These are phyloP conservation scores for Zygosaccharomyces sapae DNA, from an alignment of 1,139 yeast genomes.

Conservation along the genomic window DNA sequence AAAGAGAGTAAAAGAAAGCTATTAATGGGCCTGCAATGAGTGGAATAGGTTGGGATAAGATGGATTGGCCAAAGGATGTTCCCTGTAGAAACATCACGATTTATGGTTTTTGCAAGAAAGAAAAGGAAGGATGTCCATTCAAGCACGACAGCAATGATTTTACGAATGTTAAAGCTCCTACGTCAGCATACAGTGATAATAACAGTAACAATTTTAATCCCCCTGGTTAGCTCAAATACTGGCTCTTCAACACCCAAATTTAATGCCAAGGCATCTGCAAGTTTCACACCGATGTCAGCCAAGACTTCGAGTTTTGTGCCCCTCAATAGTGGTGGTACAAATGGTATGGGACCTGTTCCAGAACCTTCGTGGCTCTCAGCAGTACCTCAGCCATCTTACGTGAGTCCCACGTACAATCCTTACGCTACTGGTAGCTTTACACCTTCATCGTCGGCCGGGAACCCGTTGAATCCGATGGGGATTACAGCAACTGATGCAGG, in stretches of 20 bases:
- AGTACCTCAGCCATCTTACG: slow-evolving; percentile 17
- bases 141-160: slow-evolving; percentile 45
- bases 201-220: slow-evolving; percentile 15
- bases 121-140: slow-evolving; percentile 84
- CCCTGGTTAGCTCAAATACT: background rate
- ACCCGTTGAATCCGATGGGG: slow-evolving; percentile 12
- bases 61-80: slow-evolving; percentile 66
- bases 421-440: slow-evolving; percentile 35
- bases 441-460: slow-evolving; percentile 28
- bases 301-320: slow-evolving; percentile 9
- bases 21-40: slow-evolving; percentile 1
- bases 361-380: slow-evolving; percentile 10
- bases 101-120: slow-evolving; percentile 86
- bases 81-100: slow-evolving; percentile 82
- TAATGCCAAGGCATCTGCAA: slow-evolving; percentile 36
- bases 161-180: slow-evolving; percentile 7
- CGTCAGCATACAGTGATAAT: background rate
- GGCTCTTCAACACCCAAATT: slow-evolving; percentile 23
- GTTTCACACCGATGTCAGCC: slow-evolving; percentile 31
- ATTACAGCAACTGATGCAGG: slow-evolving; percentile 3
- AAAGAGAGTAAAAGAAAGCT: background rate
- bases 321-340: slow-evolving; percentile 2
- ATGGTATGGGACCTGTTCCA: slow-evolving; percentile 1
- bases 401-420: slow-evolving; percentile 31
- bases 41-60: slow-evolving; percentile 26